Evolutionary conservation across 2,329 filamentous ascomycete species (phyloP), one percentile per base, ranked within the genome.

Genomic region (Neoascochyta sp.): DNA sequence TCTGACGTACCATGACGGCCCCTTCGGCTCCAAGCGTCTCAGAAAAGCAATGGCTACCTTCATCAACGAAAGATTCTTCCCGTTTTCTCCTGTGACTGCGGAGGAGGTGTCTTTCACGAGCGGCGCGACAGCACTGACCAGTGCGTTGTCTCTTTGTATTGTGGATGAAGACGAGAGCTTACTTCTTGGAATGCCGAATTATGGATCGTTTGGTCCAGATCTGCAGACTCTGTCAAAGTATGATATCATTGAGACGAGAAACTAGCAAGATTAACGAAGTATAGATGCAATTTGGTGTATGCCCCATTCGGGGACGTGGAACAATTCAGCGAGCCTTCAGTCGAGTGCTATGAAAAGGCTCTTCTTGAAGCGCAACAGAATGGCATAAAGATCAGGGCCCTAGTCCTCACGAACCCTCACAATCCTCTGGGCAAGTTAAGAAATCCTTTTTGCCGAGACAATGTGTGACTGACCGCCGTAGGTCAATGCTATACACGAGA

Each of bases 341-440:
- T 66, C 2, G 32, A 42, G 3, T 50, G 55, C 20, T 75, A 76
- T 37, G 71, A 75, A 40, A 41, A 60, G 6, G 64, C 63, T 2
- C 36, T 71, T 4, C 40, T 67, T 11, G 49, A 62, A 3, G 62
- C 66, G 21, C 41, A 54, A 3, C 44, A 48, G 3, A 48, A 50
- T 1, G 71, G 71, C 0, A 53, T 60, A 10, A 60, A 50, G 15
- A 62, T 75, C n/a, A 59, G 61, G 10, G 71, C 61, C 0, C 37
- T 77, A n/a, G 64, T 77, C 36, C 57, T 76, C 3, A 70, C 69
- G 29, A 63, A 74, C 28, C 69, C 71, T 2, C 70, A 74, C 30
- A 75, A 75, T 33, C 73, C 72, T 0, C 58, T 75, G 1, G n/a
- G n/a, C n/a, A n/a, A n/a, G n/a, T n/a, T n/a, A n/a, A n/a, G n/a